These are phyloP conservation scores for Macadamia integrifolia DNA, from an alignment of 164 flowering plant genomes.

Conservation along the genomic window DNA sequence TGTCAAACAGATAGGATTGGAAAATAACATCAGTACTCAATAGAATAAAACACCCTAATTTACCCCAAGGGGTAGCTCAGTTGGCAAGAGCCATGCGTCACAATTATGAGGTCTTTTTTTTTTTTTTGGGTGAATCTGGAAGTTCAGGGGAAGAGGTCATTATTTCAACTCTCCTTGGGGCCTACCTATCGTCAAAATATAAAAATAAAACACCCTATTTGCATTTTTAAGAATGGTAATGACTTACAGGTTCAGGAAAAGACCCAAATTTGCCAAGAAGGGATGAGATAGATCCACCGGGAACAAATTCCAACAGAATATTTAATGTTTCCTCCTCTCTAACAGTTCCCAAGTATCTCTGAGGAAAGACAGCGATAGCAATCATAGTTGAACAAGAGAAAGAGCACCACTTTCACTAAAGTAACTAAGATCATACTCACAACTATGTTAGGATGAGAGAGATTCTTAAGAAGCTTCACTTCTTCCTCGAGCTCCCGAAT, in stretches of 20 bases:
- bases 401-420: neutral
- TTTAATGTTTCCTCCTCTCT: slow-evolving; percentile 65
- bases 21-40: neutral
- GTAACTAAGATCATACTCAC: slow-evolving; percentile 28
- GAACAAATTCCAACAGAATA: slow-evolving; percentile 71
- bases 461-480: slow-evolving; percentile 71
- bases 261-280: slow-evolving; percentile 76
- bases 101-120: too few relatives aligned
- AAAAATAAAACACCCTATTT: neutral
- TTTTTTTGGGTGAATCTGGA: too few relatives aligned
- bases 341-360: slow-evolving; percentile 77
- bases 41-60: neutral
- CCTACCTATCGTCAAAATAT: too few relatives aligned
- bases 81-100: too few relatives aligned
- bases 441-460: slow-evolving; percentile 70
- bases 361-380: slow-evolving; percentile 8
- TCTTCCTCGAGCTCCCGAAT: slow-evolving; percentile 69
- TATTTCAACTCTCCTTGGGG: too few relatives aligned
- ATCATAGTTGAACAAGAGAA: neutral
- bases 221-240: neutral
- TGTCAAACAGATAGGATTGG: neutral
- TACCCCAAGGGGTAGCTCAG: too few relatives aligned
- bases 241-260: slow-evolving; percentile 71
- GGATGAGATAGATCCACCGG: slow-evolving; percentile 78
- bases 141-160: too few relatives aligned